Percentiles rank a stretch among this genome's conserved stretches.
phyloP scores from a whole-genome alignment of 495 filamentous ascomycete genomes.

The Penicillium goetzii region DNA sequence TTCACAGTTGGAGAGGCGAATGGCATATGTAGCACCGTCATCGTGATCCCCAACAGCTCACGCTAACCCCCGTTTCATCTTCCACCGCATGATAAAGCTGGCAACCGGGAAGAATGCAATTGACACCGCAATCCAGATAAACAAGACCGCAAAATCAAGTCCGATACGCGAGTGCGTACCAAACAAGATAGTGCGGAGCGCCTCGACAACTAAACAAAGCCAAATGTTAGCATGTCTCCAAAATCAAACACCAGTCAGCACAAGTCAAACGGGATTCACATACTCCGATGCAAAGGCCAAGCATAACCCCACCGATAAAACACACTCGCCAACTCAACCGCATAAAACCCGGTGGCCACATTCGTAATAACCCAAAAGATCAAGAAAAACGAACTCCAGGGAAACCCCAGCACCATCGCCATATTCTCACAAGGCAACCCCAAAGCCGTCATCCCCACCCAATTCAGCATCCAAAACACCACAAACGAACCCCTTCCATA shows the following conservation, averaged over 20 bases:
- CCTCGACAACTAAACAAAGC: conserved; percentile 58
- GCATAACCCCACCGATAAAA: conserved; percentile 74
- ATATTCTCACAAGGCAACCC: conserved; percentile 75
- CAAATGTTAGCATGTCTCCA: conserved; percentile 10
- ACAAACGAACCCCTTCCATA: conserved; percentile 65
- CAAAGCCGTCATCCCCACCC: conserved; percentile 67
- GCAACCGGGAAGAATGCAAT: conserved; percentile 63
- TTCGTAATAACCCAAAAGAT: conserved; percentile 81
- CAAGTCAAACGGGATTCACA: conserved; percentile 18
- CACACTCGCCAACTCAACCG: conserved; percentile 57
- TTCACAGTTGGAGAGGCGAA: too few relatives aligned
- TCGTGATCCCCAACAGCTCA: background rate
- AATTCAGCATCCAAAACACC: conserved; percentile 79
- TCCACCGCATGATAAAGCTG: conserved; percentile 62
- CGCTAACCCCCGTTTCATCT: conserved; percentile 44
- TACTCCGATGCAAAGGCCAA: conserved; percentile 70
- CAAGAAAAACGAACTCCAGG: conserved; percentile 70
- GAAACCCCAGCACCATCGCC: conserved; percentile 67
- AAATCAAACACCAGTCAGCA: background rate
- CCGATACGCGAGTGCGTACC: conserved; percentile 65
- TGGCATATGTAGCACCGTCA: background rate
- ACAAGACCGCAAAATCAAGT: conserved; percentile 65
- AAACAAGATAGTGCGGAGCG: conserved; percentile 64
- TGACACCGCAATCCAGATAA: conserved; percentile 62
- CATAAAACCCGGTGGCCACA: conserved; percentile 67